Evolutionary conservation across 2,329 filamentous ascomycete genomes (phyloP).

Genomic region (Penicillium sclerotigenum): DNA sequence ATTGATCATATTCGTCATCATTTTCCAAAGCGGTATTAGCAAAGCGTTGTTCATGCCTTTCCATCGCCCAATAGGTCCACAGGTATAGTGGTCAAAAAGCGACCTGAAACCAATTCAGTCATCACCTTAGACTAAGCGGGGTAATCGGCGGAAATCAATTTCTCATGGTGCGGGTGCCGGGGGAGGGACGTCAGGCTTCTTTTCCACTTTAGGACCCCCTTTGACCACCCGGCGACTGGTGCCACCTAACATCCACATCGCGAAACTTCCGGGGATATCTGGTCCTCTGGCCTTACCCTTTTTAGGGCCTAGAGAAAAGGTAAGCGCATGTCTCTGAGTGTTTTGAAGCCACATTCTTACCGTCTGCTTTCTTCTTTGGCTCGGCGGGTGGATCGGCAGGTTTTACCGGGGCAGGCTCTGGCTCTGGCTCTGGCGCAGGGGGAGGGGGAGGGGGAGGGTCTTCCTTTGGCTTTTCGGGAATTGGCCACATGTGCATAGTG

Average conservation of each 20-base stretch:
- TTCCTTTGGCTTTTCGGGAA: constrained; percentile 51
- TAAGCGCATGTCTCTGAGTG: not conserved
- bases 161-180: constrained; percentile 13
- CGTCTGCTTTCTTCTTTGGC: constrained; percentile 34
- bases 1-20: not conserved
- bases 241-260: constrained; percentile 45
- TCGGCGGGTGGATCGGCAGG: constrained; percentile 22
- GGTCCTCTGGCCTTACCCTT: constrained; percentile 25
- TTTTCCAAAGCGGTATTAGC: not conserved
- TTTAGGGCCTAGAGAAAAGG: constrained; percentile 26
- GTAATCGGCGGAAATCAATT: not conserved
- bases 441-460: constrained; percentile 34
- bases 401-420: constrained; percentile 23
- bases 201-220: constrained; percentile 46
- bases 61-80: not conserved
- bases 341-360: constrained; percentile 22
- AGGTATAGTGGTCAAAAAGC: not conserved
- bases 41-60: not conserved
- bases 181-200: constrained; percentile 42
- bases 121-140: not conserved
- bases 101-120: not conserved
- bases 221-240: constrained; percentile 28
- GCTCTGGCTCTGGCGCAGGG: constrained; percentile 22
- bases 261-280: constrained; percentile 35
- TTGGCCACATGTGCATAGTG: constrained; percentile 66